These are phyloP conservation scores for Nematodospora valgi DNA, from an alignment of 805 yeast genomes.

Conservation along the genomic window DNA sequence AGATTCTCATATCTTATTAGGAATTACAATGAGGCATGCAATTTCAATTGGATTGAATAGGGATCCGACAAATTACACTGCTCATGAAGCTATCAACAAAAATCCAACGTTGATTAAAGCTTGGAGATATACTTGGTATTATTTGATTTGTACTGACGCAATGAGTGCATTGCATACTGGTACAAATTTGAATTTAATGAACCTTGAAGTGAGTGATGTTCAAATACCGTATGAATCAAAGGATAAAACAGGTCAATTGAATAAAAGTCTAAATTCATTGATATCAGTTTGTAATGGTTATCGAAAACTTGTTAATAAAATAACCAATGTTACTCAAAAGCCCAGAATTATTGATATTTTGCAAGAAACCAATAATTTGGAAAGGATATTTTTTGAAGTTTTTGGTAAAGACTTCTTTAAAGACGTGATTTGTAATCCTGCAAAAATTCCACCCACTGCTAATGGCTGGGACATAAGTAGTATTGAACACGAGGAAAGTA, in stretches of 20 bases:
- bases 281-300: slow-evolving; percentile 22
- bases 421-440: slow-evolving; percentile 34
- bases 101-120: slow-evolving; percentile 20
- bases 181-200: slow-evolving; percentile 23
- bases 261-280: slow-evolving; percentile 12
- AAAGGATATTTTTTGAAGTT: slow-evolving; percentile 28
- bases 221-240: slow-evolving; percentile 19
- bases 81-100: slow-evolving; percentile 29
- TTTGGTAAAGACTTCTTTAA: slow-evolving; percentile 43
- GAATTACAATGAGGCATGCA: slow-evolving; percentile 36
- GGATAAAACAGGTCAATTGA: slow-evolving; percentile 15
- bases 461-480: slow-evolving; percentile 16
- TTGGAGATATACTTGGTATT: slow-evolving; percentile 39
- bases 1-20: slow-evolving; percentile 37
- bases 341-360: slow-evolving; percentile 36
- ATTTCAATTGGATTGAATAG: slow-evolving; percentile 38
- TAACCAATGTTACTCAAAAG: slow-evolving; percentile 16
- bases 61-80: slow-evolving; percentile 31
- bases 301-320: slow-evolving; percentile 23
- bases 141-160: slow-evolving; percentile 29
- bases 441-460: slow-evolving; percentile 11
- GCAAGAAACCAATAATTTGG: slow-evolving; percentile 33
- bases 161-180: slow-evolving; percentile 30
- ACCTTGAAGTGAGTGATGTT: slow-evolving; percentile 31
- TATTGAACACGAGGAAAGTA: slow-evolving; percentile 24